These are phyloP conservation scores for Microsporum audouinii DNA, from an alignment of 2,329 filamentous ascomycete species.

Conservation along the genomic window DNA sequence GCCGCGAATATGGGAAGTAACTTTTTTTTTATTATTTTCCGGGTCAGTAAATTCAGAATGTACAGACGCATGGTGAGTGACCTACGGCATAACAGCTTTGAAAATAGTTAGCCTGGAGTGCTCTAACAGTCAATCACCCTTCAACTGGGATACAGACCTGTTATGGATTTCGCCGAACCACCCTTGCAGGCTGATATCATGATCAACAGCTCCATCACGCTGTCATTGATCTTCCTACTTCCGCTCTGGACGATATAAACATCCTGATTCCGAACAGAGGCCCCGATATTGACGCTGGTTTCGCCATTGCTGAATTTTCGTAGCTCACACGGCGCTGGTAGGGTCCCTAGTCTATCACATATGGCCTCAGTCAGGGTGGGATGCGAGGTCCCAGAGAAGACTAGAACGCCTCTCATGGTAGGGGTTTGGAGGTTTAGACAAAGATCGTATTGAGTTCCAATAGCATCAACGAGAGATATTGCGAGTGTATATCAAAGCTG, in stretches of 20 bases:
- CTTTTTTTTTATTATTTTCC: constrained; percentile 25
- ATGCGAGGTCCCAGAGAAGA: constrained; percentile 57
- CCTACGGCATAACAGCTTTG: constrained; percentile 39
- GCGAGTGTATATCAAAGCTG: not conserved
- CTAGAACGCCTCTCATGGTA: constrained; percentile 54
- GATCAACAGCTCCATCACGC: constrained; percentile 97
- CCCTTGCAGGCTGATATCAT: constrained; percentile 99
- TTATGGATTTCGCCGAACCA: constrained; percentile 91
- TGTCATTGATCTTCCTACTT: constrained; percentile 92
- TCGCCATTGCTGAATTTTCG: constrained; percentile 60
- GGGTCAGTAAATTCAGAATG: constrained; percentile 21
- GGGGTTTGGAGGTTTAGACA: not conserved
- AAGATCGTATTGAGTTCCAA: not conserved
- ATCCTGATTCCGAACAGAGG: constrained; percentile 85
- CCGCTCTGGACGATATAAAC: constrained; percentile 98
- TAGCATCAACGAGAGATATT: not conserved
- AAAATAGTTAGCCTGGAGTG: constrained; percentile 13
- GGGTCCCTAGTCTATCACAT: constrained; percentile 53
- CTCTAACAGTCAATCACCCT: not conserved
- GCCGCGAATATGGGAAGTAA: constrained; percentile 98
- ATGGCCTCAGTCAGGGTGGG: constrained; percentile 53
- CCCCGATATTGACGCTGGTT: constrained; percentile 56
- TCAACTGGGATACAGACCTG: constrained; percentile 49
- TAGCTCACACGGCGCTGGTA: constrained; percentile 48
- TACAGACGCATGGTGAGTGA: constrained; percentile 14